Evolutionary conservation across 2,329 filamentous ascomycete genomes (phyloP).

Genomic region (Ceratocystis colombiana): DNA sequence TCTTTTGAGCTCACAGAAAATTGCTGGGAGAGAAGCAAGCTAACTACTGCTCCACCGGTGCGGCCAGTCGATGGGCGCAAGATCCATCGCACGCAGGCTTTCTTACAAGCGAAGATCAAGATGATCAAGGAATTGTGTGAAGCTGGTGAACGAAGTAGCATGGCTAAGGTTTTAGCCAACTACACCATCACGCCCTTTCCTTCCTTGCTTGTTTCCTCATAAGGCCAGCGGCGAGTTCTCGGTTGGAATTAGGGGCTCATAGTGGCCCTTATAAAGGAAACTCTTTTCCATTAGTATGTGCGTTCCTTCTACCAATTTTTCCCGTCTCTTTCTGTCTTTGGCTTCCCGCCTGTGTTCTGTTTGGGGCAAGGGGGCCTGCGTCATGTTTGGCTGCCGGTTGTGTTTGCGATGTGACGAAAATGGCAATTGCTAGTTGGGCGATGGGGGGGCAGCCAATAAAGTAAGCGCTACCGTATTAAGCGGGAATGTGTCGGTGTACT

Average conservation of each 20-base stretch:
- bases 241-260: slow-evolving; percentile 11
- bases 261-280: slow-evolving; percentile 14
- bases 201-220: slow-evolving; percentile 11
- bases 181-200: slow-evolving; percentile 12
- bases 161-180: slow-evolving; percentile 12
- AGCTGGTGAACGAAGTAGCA: not conserved
- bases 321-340: slow-evolving; percentile 1
- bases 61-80: slow-evolving; percentile 10
- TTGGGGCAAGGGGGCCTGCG: slow-evolving; percentile 8
- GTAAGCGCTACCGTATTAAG: not conserved
- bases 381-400: not conserved
- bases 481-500: not conserved
- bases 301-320: not conserved
- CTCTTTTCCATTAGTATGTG: not conserved
- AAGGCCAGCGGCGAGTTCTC: slow-evolving; percentile 12
- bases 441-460: not conserved
- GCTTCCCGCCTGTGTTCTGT: not conserved
- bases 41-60: slow-evolving; percentile 22
- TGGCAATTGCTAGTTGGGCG: not conserved
- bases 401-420: slow-evolving; percentile 8
- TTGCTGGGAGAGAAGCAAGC: slow-evolving; percentile 20
- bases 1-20: not conserved
- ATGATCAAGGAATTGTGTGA: not conserved
- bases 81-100: slow-evolving; percentile 9
- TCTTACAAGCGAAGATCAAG: not conserved